Percentiles rank a stretch among this genome's conserved stretches.
phyloP scores from a whole-genome alignment of 768 basidiomycete genomes.

The Suillus fuscotomentosus region DNA sequence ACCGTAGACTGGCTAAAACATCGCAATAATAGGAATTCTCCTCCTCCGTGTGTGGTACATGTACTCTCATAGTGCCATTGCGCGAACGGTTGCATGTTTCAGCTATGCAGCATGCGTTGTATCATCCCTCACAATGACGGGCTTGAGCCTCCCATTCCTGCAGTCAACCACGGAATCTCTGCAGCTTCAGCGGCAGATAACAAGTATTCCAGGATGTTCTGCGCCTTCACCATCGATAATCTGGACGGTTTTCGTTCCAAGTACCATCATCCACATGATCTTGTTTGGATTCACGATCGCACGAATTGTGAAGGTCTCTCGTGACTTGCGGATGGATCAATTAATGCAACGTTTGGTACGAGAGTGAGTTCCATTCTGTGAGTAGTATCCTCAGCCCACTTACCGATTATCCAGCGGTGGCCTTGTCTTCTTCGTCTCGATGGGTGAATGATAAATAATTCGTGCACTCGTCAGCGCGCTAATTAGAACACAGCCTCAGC shows the following conservation, averaged over 20 bases:
- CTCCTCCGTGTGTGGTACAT: constrained; percentile 14
- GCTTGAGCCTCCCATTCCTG: neutral
- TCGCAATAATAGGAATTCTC: constrained; percentile 6
- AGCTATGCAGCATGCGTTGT: constrained; percentile 6
- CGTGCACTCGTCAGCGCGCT: neutral
- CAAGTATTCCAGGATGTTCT: constrained; percentile 4
- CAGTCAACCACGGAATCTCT: neutral
- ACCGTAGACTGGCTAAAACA: neutral
- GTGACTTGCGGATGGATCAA: neutral
- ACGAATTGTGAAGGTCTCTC: neutral
- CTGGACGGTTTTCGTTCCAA: constrained; percentile 9
- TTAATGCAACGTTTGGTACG: constrained; percentile 4
- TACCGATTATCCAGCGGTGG: constrained; percentile 1
- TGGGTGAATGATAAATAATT: constrained; percentile 3
- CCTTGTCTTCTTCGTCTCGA: constrained; percentile 10
- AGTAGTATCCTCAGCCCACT: neutral
- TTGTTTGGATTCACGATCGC: constrained; percentile 8
- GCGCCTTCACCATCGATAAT: constrained; percentile 4
- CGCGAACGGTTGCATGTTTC: constrained; percentile 1
- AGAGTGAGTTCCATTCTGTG: constrained; percentile 5
- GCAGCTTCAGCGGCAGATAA: neutral
- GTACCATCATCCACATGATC: constrained; percentile 5
- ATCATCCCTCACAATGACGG: neutral
- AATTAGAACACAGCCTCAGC: constrained; percentile 1
- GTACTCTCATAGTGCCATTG: constrained; percentile 5